phyloP scores from a whole-genome alignment of 148 eudicot species.

The Amaranthus hypochondriacus region DNA sequence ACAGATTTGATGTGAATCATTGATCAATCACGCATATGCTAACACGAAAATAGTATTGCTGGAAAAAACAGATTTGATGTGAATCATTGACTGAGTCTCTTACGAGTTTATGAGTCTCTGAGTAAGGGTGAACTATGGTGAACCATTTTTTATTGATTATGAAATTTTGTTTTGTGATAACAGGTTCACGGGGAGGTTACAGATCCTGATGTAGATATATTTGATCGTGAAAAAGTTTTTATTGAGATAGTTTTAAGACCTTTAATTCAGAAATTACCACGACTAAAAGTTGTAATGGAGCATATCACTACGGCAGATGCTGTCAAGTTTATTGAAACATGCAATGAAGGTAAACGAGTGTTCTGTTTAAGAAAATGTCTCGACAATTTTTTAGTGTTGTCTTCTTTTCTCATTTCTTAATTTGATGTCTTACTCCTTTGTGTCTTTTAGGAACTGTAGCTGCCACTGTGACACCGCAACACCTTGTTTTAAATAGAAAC shows the following conservation, averaged over 20 bases:
- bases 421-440: not conserved
- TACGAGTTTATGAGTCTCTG: not conserved
- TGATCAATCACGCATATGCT: too few species aligned
- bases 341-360: slow-evolving; percentile 50
- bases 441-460: slow-evolving; percentile 59
- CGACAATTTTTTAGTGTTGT: too few species aligned
- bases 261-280: slow-evolving; percentile 64
- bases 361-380: not conserved
- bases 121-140: not conserved
- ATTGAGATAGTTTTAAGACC: slow-evolving; percentile 76
- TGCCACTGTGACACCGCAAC: slow-evolving; percentile 94
- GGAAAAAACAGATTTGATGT: too few species aligned
- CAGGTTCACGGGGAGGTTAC: slow-evolving; percentile 99
- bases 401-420: not conserved
- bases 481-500: slow-evolving; percentile 81
- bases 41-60: too few species aligned
- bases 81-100: too few species aligned
- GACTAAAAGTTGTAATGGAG: slow-evolving; percentile 91
- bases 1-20: too few species aligned
- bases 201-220: slow-evolving; percentile 70
- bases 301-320: slow-evolving; percentile 93
- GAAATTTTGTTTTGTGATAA: slow-evolving; percentile 2
- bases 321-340: slow-evolving; percentile 72
- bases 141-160: not conserved
- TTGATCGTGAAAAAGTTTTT: slow-evolving; percentile 90